Conservation (phyloP, 192 early-diverging fungal genomes). For the Coemansia sp. region DNA sequence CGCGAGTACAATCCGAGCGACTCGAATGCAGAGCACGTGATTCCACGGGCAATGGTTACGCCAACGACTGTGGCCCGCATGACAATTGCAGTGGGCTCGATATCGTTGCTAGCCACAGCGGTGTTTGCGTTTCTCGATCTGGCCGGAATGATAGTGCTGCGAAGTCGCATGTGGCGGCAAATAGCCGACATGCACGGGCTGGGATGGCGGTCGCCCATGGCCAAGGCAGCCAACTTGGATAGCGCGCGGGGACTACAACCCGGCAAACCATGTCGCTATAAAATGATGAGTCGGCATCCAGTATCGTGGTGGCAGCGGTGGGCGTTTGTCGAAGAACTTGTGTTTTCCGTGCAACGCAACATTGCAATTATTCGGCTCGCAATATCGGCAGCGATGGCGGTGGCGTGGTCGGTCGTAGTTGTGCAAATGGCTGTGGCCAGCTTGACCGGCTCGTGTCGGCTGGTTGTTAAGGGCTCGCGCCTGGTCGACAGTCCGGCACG, state of each 20-base stretch:
- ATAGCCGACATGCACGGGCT: slow-evolving; percentile 12
- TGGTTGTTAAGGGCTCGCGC: slow-evolving; percentile 6
- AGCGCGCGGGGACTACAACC: not conserved
- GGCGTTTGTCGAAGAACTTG: slow-evolving; percentile 35
- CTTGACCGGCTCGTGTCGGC: slow-evolving; percentile 31
- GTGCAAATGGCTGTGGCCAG: slow-evolving; percentile 33
- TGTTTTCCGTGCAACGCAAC: slow-evolving; percentile 28
- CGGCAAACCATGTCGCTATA: slow-evolving; percentile 12
- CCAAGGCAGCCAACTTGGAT: not conserved
- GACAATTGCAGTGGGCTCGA: slow-evolving; percentile 10
- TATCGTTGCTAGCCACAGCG: slow-evolving; percentile 11
- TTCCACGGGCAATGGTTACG: not conserved
- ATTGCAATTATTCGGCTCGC: slow-evolving; percentile 34
- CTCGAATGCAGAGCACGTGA: not conserved
- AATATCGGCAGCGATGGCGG: slow-evolving; percentile 15
- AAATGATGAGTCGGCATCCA: not conserved
- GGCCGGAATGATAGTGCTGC: slow-evolving; percentile 37
- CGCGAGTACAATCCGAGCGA: not conserved
- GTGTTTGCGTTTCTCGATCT: slow-evolving; percentile 39
- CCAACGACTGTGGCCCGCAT: slow-evolving; percentile 12
- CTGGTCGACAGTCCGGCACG: not conserved
- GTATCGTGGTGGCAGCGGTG: slow-evolving; percentile 39
- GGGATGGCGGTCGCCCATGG: slow-evolving; percentile 21
- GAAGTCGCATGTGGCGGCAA: slow-evolving; percentile 43
- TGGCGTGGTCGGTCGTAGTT: slow-evolving; percentile 27